Evolutionary conservation across 495 filamentous ascomycete genomes (phyloP).

Genomic region (Astrocystis sublimbata): DNA sequence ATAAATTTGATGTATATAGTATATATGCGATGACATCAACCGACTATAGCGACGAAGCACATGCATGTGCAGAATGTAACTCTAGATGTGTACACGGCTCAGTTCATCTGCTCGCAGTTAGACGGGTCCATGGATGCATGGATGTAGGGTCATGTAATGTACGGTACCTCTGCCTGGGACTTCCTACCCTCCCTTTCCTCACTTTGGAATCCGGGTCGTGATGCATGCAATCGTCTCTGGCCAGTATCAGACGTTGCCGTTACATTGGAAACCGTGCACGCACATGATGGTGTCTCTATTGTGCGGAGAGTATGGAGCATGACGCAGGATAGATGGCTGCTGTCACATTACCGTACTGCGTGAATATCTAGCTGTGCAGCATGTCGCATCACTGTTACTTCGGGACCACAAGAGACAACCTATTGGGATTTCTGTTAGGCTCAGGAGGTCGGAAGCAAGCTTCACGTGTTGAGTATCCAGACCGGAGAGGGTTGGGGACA

Average conservation of each 20-base stretch:
- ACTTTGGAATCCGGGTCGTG: conserved; percentile 5
- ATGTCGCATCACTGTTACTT: conserved; percentile 8
- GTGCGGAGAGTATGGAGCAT: neutral
- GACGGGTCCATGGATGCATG: neutral
- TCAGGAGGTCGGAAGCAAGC: neutral
- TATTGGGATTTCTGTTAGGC: neutral
- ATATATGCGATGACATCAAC: conserved; percentile 33
- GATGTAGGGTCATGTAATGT: neutral
- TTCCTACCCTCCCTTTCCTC: conserved; percentile 11
- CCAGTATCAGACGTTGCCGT: neutral
- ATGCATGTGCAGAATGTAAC: conserved; percentile 5
- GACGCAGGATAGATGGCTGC: neutral
- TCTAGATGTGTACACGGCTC: neutral
- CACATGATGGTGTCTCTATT: neutral
- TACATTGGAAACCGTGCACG: conserved; percentile 18
- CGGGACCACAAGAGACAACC: neutral
- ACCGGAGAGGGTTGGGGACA: neutral
- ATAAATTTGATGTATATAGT: conserved; percentile 5
- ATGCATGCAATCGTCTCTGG: conserved; percentile 15
- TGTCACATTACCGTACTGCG: neutral
- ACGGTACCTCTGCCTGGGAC: conserved; percentile 5
- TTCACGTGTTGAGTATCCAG: conserved; percentile 2
- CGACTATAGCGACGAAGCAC: conserved; percentile 50
- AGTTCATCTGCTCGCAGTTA: neutral
- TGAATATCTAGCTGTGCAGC: conserved; percentile 12